A percentile compares a stretch with the other conserved stretches of the same genome.
Evolutionary conservation across 164 flowering plant species (phyloP).

Genomic region (Akebia trifoliata): DNA sequence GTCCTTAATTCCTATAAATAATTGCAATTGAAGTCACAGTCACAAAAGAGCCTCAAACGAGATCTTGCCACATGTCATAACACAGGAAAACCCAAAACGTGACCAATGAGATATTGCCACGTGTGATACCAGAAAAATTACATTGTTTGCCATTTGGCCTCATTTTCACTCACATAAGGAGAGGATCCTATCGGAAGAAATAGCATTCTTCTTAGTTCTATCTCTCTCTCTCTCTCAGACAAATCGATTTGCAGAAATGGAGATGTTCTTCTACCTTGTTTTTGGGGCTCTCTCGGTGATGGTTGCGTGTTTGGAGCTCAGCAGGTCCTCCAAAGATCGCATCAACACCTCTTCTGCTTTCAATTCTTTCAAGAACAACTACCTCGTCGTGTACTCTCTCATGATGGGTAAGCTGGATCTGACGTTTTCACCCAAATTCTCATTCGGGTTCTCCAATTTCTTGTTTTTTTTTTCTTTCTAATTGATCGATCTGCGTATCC

Average conservation of each 20-base stretch:
- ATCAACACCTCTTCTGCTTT: conserved; percentile 69
- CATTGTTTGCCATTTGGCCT: no score
- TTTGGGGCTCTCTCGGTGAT: conserved; percentile 67
- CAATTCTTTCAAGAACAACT: conserved; percentile 96
- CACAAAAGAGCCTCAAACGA: no score
- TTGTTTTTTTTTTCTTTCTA: not conserved
- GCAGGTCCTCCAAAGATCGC: conserved; percentile 87
- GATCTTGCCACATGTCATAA: no score
- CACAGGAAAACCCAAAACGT: no score
- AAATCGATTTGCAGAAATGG: conserved; percentile 43
- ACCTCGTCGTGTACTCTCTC: conserved; percentile 88
- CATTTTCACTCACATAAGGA: no score
- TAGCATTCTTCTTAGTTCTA: no score
- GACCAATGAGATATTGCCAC: no score
- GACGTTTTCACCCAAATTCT: not conserved
- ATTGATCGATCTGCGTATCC: not conserved
- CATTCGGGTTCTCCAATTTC: not conserved
- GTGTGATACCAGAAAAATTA: no score
- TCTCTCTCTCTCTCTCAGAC: conserved; percentile 5
- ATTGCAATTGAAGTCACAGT: no score
- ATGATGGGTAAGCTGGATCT: conserved; percentile 80
- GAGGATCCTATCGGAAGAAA: no score
- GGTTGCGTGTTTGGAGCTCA: conserved; percentile 75
- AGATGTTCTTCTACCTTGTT: conserved; percentile 69
- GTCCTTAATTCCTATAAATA: no score